A percentile compares a stretch with the other conserved stretches of the same genome.
Evolutionary conservation across 1,139 yeast genomes (phyloP).

Genomic region (Geotrichum cucujoidarum): DNA sequence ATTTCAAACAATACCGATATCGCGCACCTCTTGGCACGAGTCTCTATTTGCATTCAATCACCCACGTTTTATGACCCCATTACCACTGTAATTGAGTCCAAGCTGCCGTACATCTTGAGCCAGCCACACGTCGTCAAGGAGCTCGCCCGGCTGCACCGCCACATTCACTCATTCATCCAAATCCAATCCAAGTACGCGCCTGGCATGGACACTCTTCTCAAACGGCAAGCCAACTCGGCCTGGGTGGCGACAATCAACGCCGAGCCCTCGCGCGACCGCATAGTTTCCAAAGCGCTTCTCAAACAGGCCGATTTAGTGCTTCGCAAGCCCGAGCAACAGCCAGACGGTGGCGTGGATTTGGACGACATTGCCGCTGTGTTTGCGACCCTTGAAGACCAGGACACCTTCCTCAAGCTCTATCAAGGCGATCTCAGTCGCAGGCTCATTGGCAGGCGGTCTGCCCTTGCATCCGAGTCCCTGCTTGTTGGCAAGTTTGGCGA

Average conservation of each 20-base stretch:
- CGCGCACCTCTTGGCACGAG: background rate
- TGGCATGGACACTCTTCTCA: background rate
- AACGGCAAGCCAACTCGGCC: background rate
- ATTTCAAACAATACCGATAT: background rate
- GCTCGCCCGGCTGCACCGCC: background rate
- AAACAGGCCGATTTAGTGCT: background rate
- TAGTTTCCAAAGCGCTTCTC: background rate
- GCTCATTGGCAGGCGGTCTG: background rate
- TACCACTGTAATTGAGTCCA: background rate
- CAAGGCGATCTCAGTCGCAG: slow-evolving; percentile 3
- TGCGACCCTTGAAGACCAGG: slow-evolving; percentile 1
- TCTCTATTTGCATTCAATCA: background rate
- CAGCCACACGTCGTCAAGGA: background rate
- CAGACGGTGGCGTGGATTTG: background rate
- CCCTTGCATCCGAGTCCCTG: background rate
- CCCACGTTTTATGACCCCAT: background rate
- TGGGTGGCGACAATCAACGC: background rate
- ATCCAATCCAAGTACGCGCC: background rate
- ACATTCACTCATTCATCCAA: background rate
- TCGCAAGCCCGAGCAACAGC: background rate
- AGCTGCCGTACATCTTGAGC: background rate
- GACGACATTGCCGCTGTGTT: background rate
- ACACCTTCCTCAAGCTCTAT: background rate
- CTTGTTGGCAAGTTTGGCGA: background rate
- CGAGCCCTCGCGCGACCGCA: background rate